Evolutionary conservation across 352 stramenopile genomes (phyloP), one percentile per base, ranked within the genome.

Genomic region (Phytophthora agathidicida): DNA sequence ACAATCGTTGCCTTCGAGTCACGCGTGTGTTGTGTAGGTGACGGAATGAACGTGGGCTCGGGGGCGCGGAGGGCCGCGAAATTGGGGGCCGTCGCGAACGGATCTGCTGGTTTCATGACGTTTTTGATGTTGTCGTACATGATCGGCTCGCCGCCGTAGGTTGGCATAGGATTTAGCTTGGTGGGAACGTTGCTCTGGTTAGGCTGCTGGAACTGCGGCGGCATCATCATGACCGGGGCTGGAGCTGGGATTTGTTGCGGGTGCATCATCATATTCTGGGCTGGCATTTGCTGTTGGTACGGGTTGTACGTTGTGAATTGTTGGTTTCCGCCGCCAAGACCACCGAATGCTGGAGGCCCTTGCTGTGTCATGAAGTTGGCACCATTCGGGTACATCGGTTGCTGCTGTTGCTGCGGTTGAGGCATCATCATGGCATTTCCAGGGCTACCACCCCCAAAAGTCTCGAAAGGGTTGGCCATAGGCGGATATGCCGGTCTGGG

Each of bases 331-430:
- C 53, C 47, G 42, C 67, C 48, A 3, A 88, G 64, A 5, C 80
- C 68, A 8, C 45, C 57, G 39, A 90, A 87, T 24, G 71, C 57
- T 16, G 71, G 66, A 0, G 68, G 60, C 1, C 70, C 73, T 23
- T 81, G 75, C 22, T 85, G 75, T 5, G 77, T 90, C 77, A 90
- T 90, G 65, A 90, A 90, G 32, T 71, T 69, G 4, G 79, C 76
- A 16, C 72, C 68, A n/a, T 67, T 77, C 54, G 68, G 54, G 17
- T 72, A 68, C 51, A 73, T 71, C 24, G 60, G 54, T 35, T 67
- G 63, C 4, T 71, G 63, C 23, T 47, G 47, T 30, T 68, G 65
- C 32, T 68, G 68, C 4, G 70, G 65, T 10, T 63, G 60, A 52
- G 47, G 72, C 53, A 73, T 68, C 63, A 61, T 62, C 58, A 67